These are phyloP conservation scores for Tetrahymena thermophila DNA, from an alignment of 73 alveolate genomes.

Conservation along the genomic window DNA sequence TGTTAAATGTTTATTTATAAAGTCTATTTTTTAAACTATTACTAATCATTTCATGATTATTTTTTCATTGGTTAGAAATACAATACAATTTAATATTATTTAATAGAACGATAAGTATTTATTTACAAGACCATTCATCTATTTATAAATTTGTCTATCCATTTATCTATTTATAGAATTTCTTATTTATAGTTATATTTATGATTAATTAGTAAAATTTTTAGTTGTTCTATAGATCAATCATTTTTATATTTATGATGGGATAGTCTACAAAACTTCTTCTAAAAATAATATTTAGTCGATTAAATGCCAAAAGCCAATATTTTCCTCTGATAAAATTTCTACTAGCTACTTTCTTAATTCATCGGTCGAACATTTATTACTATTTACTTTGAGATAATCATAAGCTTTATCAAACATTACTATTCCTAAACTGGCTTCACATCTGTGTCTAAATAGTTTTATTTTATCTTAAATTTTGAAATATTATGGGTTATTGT, in stretches of 20 bases:
- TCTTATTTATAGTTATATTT: not conserved
- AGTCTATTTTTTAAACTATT: too few relatives aligned
- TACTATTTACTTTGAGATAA: slow-evolving; percentile 13
- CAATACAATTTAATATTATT: too few relatives aligned
- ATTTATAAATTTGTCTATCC: too few relatives aligned
- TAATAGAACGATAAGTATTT: not conserved
- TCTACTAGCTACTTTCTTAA: slow-evolving; percentile 20
- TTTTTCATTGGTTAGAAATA: too few relatives aligned
- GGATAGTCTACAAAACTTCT: not conserved
- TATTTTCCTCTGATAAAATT: slow-evolving; percentile 40
- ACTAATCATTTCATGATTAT: too few relatives aligned
- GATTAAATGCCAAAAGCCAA: slow-evolving; percentile 48
- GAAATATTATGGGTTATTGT: not conserved
- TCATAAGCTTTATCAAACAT: slow-evolving; percentile 13
- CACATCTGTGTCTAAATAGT: slow-evolving; percentile 42
- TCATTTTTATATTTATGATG: not conserved
- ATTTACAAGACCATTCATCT: not conserved
- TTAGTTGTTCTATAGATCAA: not conserved
- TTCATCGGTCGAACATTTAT: not conserved
- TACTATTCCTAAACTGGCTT: slow-evolving; percentile 43
- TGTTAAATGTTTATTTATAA: too few relatives aligned
- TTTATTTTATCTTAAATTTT: slow-evolving; percentile 41
- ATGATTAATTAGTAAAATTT: not conserved
- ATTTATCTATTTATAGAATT: too few relatives aligned
- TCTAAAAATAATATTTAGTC: slow-evolving; percentile 45